phyloP scores from a whole-genome alignment of 2,329 filamentous ascomycete genomes.

The Penicillium sp. region DNA sequence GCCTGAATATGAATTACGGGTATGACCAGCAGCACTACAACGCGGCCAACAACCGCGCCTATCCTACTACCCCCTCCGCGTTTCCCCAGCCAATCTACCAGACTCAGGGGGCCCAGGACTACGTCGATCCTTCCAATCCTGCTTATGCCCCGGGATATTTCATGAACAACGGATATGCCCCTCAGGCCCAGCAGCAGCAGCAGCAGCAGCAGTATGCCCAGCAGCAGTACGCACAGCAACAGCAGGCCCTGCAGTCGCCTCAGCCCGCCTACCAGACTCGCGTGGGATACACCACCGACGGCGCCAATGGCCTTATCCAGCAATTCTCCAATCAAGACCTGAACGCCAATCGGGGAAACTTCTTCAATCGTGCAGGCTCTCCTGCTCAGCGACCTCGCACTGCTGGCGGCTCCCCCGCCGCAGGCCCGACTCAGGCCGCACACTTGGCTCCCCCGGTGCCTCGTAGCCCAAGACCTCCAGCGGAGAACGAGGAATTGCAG shows the following conservation, averaged over 20 bases:
- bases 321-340: conserved; percentile 98
- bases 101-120: conserved; percentile 59
- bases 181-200: conserved; percentile 48
- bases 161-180: conserved; percentile 57
- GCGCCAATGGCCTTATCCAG: conserved; percentile 85
- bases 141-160: conserved; percentile 57
- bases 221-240: conserved; percentile 51
- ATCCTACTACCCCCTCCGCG: conserved; percentile 88
- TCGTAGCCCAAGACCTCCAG: conserved; percentile 53
- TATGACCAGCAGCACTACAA: conserved; percentile 65
- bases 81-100: conserved; percentile 87
- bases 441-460: conserved; percentile 69
- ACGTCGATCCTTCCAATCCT: conserved; percentile 52
- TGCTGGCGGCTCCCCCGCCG: conserved; percentile 61
- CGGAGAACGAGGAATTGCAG: conserved; percentile 70
- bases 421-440: conserved; percentile 57
- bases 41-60: conserved; percentile 63
- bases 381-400: conserved; percentile 78
- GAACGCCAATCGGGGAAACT: conserved; percentile 66
- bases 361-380: conserved; percentile 67
- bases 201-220: conserved; percentile 38
- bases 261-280: conserved; percentile 55
- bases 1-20: conserved; percentile 49
- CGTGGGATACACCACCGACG: conserved; percentile 66
- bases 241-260: conserved; percentile 53